Base-by-base conservation (phyloP, 176 grass and related monocot species). In the Phoenix roebelenii region DNA sequence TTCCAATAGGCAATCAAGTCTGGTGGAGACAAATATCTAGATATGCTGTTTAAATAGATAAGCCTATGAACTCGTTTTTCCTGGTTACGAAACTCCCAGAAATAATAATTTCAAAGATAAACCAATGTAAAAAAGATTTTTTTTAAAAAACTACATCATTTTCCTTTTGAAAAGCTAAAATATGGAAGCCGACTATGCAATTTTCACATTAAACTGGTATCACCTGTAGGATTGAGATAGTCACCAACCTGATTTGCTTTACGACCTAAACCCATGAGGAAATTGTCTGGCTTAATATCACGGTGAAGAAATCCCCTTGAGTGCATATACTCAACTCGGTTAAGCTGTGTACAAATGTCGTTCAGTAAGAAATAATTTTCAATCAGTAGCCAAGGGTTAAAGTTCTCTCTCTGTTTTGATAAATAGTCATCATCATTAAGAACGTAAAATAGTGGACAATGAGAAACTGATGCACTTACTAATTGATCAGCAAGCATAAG, bases 401-500 rank as follows among this genome's bases (percentile, higher is more conserved):
- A 14, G 12, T 9, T 12, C 35, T 44, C 35, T 44, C 35, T 44
- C 10, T 44, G 12, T 12, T 44, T 44, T 44, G 35, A 44, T 14
- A 44, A 12, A 44, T 57, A 44, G 58, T 51, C 10, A 44, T 66
- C 7, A 53, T 18, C 17, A 12, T 24, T 63, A 22, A 53, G 55
- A 49, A 10, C 1, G 19, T 22, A 14, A 22, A 4, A 18, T 50
- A 29, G 50, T 44, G 15, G 5, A 18, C 17, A 22, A 63, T 52
- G n/a, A 39, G 62, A 51, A 49, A 49, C 30, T 64, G 24, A 16
- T 73, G 51, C 22, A 75, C 76, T 76, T 65, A 95, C 89, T 59
- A 95, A 61, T 61, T 95, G 89, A 83, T 95, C 85, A 52, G 89
- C 89, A 66, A 95, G 85, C 89, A 95, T 95, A 85, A 95, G 89